Percentiles rank a stretch among this genome's conserved stretches.
phyloP scores from a whole-genome alignment of 176 grass and related monocot genomes.

The Hyparrhenia diplandra region DNA sequence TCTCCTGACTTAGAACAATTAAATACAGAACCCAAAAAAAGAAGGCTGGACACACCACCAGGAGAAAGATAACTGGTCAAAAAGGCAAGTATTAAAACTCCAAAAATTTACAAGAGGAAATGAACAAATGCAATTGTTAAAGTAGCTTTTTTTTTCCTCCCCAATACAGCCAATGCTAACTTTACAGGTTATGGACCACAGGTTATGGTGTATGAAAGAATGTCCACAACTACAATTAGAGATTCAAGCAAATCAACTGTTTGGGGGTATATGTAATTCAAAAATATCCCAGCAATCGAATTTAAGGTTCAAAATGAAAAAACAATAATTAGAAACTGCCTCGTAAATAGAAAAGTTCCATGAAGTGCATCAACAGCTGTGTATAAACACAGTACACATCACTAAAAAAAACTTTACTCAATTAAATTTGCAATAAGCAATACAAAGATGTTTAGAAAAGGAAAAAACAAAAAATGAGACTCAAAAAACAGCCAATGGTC shows the following conservation, averaged over 20 bases:
- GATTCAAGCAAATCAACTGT: neutral
- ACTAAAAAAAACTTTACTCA: neutral
- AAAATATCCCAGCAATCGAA: neutral
- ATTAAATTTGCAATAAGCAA: neutral
- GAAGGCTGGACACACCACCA: too few species aligned
- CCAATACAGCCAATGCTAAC: neutral
- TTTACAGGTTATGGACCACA: neutral
- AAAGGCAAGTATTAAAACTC: neutral
- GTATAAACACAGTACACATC: neutral
- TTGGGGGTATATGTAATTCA: constrained; percentile 8
- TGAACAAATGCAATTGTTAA: neutral
- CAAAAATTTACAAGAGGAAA: neutral
- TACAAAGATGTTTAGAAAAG: neutral
- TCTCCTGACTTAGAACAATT: too few species aligned
- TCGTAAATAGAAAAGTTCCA: neutral
- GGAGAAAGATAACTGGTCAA: too few species aligned
- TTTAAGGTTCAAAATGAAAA: too few species aligned
- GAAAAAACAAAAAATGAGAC: neutral
- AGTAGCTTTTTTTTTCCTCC: neutral
- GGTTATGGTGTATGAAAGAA: neutral
- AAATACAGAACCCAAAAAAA: too few species aligned
- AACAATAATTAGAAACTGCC: neutral
- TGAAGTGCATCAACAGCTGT: neutral
- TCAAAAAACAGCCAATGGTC: neutral
- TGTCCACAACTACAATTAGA: neutral